Evolutionary conservation across 1,139 yeast genomes (phyloP), one percentile per base, ranked within the genome.

Genomic region (Scheffersomyces illinoinensis): DNA sequence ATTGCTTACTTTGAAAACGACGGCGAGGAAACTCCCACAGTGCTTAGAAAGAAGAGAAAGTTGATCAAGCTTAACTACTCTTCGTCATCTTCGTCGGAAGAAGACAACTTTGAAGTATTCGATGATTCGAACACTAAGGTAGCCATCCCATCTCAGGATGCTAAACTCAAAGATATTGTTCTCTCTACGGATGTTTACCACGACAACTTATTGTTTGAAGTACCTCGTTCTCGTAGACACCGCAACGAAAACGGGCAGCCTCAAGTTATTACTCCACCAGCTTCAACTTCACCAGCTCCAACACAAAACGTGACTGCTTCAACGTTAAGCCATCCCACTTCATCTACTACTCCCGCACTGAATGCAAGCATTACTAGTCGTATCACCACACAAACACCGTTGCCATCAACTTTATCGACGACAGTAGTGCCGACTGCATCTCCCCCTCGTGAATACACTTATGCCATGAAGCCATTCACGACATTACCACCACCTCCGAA

Each of bases 1-100:
- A 85, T 87, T 43, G 78, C 86, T 47, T 87, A 87, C 65, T 77
- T 48, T 19, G 24, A 48, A 48, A 48, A 18, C 17, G 24, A 51
- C 21, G 51, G 51, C 24, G 51, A 48, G 24, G 51, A 21, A 4
- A 48, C 51, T 5, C 24, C 51, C 17, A 48, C 51, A 12, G 51
- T 48, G 4, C 51, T 20, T 24, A 48, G 24, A n/a, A 48, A 48
- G 51, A 48, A 48, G 51, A 48, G 46, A 51, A 48, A 48, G 51
- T 20, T 24, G 17, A 48, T 24, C 6, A 48, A 24, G 26, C 26
- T 24, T 10, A 48, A 48, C 51, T 21, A 24, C 24, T 48, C 50
- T 5, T 48, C 51, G 6, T 48, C 51, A 6, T 48, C 51, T 20
- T 48, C 51, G 1, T 21, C 21, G n/a, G 51, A 48, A 20, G 51